Evolutionary conservation across 495 filamentous ascomycete genomes (phyloP).

Genomic region (Aspergillus ellipticus): DNA sequence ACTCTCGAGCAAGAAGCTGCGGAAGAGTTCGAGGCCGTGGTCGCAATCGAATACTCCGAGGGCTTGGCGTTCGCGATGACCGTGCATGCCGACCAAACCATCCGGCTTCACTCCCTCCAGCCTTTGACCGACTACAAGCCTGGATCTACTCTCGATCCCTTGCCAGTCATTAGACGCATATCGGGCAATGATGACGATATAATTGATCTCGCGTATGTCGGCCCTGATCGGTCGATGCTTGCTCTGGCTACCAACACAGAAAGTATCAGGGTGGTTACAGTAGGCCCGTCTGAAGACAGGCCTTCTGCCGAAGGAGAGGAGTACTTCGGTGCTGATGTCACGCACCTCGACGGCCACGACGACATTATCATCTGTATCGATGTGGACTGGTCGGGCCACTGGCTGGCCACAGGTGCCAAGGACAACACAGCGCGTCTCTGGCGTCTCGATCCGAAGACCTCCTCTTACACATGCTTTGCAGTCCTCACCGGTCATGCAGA

Average conservation of each 20-base stretch:
- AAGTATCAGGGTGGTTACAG: constrained; percentile 79
- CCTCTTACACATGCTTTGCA: constrained; percentile 73
- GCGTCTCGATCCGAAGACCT: constrained; percentile 73
- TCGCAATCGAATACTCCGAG: constrained; percentile 62
- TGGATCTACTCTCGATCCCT: constrained; percentile 37
- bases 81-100: constrained; percentile 83
- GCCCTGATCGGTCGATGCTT: constrained; percentile 72
- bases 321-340: constrained; percentile 87
- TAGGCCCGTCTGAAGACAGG: constrained; percentile 40
- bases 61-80: constrained; percentile 67
- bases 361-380: constrained; percentile 96
- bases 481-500: constrained; percentile 89
- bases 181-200: constrained; percentile 97
- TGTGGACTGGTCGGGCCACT: constrained; percentile 92
- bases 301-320: constrained; percentile 31
- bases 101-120: constrained; percentile 67
- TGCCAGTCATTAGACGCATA: constrained; percentile 64
- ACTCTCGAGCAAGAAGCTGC: constrained; percentile 63
- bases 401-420: constrained; percentile 94
- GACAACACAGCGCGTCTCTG: constrained; percentile 93
- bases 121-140: constrained; percentile 33
- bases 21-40: constrained; percentile 73
- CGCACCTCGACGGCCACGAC: constrained; percentile 79
- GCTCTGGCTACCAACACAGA: constrained; percentile 95
- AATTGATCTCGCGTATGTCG: constrained; percentile 84